phyloP scores from a whole-genome alignment of 257 asterid genomes.

The Ligustrum vulgare region DNA sequence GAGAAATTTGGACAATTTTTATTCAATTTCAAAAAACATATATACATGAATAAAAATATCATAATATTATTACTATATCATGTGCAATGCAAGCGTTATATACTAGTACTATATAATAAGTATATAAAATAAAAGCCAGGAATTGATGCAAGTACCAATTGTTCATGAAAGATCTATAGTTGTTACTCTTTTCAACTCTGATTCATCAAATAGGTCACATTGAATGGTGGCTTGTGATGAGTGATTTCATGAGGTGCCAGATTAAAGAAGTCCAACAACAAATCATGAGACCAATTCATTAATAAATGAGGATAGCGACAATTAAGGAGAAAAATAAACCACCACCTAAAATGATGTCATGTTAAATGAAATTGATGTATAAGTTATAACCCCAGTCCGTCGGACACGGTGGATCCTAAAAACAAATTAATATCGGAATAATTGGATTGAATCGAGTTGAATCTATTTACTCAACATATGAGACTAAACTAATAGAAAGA shows the following conservation, averaged over 20 bases:
- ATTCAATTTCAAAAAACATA: too few relatives aligned
- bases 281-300: neutral
- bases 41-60: too few relatives aligned
- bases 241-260: neutral
- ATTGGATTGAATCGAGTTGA: neutral
- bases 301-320: neutral
- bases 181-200: neutral
- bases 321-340: constrained; percentile 7
- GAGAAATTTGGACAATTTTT: too few relatives aligned
- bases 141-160: neutral
- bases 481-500: neutral
- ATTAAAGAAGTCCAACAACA: constrained; percentile 4
- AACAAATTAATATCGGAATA: constrained; percentile 1
- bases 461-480: neutral
- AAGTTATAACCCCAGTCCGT: constrained; percentile 22
- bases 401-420: neutral
- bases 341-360: constrained; percentile 30
- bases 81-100: too few relatives aligned
- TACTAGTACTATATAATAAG: neutral
- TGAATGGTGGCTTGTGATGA: neutral
- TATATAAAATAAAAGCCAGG: neutral
- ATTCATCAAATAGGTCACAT: constrained; percentile 5
- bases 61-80: too few relatives aligned
- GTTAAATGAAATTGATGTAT: constrained; percentile 15
- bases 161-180: neutral